Conservation (phyloP, 2,329 filamentous ascomycete genomes). For the Myriosclerotinia duriaeana region DNA sequence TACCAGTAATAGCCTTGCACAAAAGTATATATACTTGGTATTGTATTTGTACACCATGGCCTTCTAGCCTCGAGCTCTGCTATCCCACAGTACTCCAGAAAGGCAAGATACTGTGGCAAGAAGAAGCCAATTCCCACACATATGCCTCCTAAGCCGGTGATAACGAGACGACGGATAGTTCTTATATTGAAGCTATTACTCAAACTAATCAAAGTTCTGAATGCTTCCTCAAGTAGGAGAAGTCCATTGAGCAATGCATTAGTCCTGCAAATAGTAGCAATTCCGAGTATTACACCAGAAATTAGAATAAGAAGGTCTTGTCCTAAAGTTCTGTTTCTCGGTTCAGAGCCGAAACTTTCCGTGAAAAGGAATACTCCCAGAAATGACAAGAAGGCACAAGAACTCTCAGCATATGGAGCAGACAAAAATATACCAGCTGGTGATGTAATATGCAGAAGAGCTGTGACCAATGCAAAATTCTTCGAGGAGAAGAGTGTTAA, state of each 20-base stretch:
- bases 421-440: constrained; percentile 89
- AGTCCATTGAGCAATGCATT: constrained; percentile 85
- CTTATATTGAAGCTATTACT: constrained; percentile 45
- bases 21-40: constrained; percentile 88
- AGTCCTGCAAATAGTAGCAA: constrained; percentile 72
- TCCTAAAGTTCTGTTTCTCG: constrained; percentile 38
- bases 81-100: constrained; percentile 63
- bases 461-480: constrained; percentile 64
- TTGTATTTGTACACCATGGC: constrained; percentile 70
- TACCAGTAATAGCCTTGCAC: constrained; percentile 92
- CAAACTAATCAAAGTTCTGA: constrained; percentile 52
- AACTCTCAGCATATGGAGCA: constrained; percentile 78
- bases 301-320: constrained; percentile 54
- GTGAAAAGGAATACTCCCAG: constrained; percentile 69
- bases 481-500: constrained; percentile 50
- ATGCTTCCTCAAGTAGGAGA: constrained; percentile 59
- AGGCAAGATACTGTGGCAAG: constrained; percentile 74
- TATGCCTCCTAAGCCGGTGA: constrained; percentile 65
- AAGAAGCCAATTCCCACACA: constrained; percentile 66
- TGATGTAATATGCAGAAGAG: constrained; percentile 76
- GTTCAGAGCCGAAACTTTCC: constrained; percentile 44
- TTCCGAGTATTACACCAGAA: constrained; percentile 68
- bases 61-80: constrained; percentile 43
- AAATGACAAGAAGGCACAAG: constrained; percentile 77
- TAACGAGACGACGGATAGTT: constrained; percentile 53